phyloP scores from a whole-genome alignment of 441 rosid species.

The Dalechampia spathulata region DNA sequence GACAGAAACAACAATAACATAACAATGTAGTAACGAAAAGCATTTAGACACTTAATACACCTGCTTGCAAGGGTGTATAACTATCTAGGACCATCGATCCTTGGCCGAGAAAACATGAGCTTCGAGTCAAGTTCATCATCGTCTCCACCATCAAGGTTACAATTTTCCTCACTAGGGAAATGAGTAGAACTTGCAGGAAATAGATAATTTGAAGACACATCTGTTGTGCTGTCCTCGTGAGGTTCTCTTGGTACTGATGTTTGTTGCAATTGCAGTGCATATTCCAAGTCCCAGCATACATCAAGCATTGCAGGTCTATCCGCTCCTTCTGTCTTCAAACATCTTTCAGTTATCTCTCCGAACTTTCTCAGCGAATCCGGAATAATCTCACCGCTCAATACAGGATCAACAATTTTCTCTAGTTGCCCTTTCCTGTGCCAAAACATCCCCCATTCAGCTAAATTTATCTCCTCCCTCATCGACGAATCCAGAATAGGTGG shows the following conservation, averaged over 20 bases:
- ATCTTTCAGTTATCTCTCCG: constrained; percentile 32
- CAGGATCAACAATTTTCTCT: constrained; percentile 31
- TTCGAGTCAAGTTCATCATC: no score
- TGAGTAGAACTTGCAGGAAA: no score
- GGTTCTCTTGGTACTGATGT: neutral
- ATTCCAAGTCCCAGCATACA: constrained; percentile 39
- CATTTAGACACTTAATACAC: no score
- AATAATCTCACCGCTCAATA: constrained; percentile 23
- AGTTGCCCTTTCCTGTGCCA: constrained; percentile 25
- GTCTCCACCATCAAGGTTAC: no score
- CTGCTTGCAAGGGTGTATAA: no score
- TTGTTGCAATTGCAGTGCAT: constrained; percentile 27
- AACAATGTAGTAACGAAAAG: no score
- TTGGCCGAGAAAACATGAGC: no score
- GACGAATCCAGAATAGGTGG: no score
- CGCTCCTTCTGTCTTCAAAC: constrained; percentile 28
- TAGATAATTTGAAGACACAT: neutral
- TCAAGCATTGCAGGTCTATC: constrained; percentile 39
- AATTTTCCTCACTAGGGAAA: no score
- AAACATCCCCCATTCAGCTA: constrained; percentile 36
- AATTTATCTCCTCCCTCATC: constrained; percentile 25
- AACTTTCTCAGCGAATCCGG: constrained; percentile 33
- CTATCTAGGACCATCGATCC: no score
- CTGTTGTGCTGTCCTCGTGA: neutral
- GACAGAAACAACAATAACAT: no score